These are phyloP conservation scores for Tulasnella sp. DNA, from an alignment of 768 basidiomycete genomes.

Conservation along the genomic window DNA sequence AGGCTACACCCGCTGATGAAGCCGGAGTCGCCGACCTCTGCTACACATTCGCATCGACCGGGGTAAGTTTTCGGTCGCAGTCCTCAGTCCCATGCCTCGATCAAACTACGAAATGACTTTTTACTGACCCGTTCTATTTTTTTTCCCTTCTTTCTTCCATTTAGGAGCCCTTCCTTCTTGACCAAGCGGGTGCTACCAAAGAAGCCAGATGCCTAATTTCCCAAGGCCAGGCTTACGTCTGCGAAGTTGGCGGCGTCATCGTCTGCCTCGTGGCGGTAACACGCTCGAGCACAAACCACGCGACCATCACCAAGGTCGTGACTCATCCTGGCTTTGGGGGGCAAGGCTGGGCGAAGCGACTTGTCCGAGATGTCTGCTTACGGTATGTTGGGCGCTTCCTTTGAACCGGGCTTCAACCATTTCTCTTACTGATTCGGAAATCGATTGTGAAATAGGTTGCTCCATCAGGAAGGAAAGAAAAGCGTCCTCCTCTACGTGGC, in stretches of 20 bases:
- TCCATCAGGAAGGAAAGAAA: conserved; percentile 17
- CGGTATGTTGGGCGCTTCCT: conserved; percentile 9
- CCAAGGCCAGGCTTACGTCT: conserved; percentile 24
- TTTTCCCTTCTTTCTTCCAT: neutral
- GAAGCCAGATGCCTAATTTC: conserved; percentile 16
- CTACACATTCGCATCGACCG: conserved; percentile 18
- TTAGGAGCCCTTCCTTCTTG: conserved; percentile 17
- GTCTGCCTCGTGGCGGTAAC: conserved; percentile 26
- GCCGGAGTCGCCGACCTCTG: conserved; percentile 12
- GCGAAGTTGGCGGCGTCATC: conserved; percentile 15
- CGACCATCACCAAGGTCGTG: conserved; percentile 69
- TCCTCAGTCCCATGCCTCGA: neutral
- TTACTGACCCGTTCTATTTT: neutral
- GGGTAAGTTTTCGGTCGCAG: conserved; percentile 22
- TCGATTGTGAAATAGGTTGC: conserved; percentile 12
- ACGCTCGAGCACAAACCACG: conserved; percentile 43
- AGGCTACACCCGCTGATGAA: neutral
- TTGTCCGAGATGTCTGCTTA: conserved; percentile 47
- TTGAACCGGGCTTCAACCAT: neutral
- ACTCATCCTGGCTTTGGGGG: conserved; percentile 54
- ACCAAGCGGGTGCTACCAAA: neutral
- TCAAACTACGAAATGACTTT: neutral
- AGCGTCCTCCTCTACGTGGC: conserved; percentile 23
- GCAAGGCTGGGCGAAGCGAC: conserved; percentile 56
- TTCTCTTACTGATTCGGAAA: neutral